Evolutionary conservation across 1,284 basidiomycete genomes (phyloP).

Genomic region (Gymnopus androsaceus): DNA sequence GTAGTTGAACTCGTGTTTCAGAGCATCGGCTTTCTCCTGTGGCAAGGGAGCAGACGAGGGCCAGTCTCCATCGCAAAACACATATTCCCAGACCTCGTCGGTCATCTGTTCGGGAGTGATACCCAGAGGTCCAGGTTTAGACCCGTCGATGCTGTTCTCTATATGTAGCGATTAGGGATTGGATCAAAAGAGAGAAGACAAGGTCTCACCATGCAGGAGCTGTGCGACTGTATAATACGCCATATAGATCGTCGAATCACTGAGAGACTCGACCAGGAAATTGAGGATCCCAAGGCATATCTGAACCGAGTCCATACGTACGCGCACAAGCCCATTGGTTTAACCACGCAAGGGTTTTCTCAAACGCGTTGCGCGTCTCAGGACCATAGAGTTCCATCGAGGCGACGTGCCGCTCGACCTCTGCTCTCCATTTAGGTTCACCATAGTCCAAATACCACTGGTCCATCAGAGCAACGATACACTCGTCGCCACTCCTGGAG

Average conservation of each 20-base stretch:
- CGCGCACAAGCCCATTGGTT: conserved; percentile 99
- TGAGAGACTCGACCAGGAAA: conserved; percentile 97
- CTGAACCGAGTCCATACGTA: conserved; percentile 94
- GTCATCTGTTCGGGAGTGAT: conserved; percentile 93
- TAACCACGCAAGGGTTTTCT: conserved; percentile 92
- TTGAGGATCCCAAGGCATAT: conserved; percentile 95
- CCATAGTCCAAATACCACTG: conserved; percentile 99
- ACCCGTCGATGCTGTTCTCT: conserved; percentile 80
- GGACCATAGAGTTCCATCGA: conserved; percentile 89
- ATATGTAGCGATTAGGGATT: background rate
- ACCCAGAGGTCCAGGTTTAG: conserved; percentile 79
- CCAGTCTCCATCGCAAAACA: conserved; percentile 80
- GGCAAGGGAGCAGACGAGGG: conserved; percentile 69
- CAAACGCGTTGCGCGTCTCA: conserved; percentile 92
- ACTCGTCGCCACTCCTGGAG: conserved; percentile 91
- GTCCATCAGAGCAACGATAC: conserved; percentile 96
- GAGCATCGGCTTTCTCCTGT: conserved; percentile 76
- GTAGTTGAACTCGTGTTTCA: conserved; percentile 94
- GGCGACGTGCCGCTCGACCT: conserved; percentile 83
- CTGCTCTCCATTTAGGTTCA: conserved; percentile 84
- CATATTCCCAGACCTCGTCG: conserved; percentile 96
- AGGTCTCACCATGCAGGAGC: conserved; percentile 74
- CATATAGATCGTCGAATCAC: conserved; percentile 99
- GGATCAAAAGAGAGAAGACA: background rate
- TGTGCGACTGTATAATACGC: conserved; percentile 96